Evolutionary conservation across 148 eudicot species (phyloP), one percentile per base, ranked within the genome.

Genomic region (Diospyros kaki): DNA sequence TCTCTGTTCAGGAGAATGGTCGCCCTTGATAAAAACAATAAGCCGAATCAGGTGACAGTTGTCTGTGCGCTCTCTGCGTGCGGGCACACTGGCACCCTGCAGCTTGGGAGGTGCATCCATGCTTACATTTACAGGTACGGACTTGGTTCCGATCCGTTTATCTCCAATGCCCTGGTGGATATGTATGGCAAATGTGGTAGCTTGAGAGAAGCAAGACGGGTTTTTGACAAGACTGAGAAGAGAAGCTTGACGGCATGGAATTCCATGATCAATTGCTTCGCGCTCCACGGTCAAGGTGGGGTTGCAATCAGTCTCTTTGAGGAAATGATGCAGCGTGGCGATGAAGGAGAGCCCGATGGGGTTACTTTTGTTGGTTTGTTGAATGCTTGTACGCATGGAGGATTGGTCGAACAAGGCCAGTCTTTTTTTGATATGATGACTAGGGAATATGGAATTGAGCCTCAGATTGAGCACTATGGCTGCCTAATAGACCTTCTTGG

Each of bases 101-200:
- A 87, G 75, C 86, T 85, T 56, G 97, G 94, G 67, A 87, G 80
- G 77, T 87, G 88, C 59, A 82, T 84, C 41, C 94, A 90, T 78
- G 90, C 86, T 17, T 87, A 84, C 48, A 68, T 88, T 52, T 79
- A 71, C 64, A 79, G 94, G 64, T 84, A 73, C 11, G 70, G 82
- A 2, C 66, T 90, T 71, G 77, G 81, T 64, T 73, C 69, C 10
- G 83, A 82, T 75, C 72, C 82, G 2, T 86, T 75, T 62, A 70
- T 90, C n/a, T 76, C 73, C 6, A 92, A 84, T 73, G 83, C 87
- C 38, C 76, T 92, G 69, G 80, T 92, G 71, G 95, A 88, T 80
- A 86, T 92, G 91, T 92, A 92, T 80, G 94, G 97, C 8, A 92
- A 90, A 86, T 92, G 97, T 63, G 97, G 97, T 61, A 85, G 86